These are phyloP conservation scores for Populus simonii DNA, from an alignment of 345 rosid genomes.

Conservation along the genomic window DNA sequence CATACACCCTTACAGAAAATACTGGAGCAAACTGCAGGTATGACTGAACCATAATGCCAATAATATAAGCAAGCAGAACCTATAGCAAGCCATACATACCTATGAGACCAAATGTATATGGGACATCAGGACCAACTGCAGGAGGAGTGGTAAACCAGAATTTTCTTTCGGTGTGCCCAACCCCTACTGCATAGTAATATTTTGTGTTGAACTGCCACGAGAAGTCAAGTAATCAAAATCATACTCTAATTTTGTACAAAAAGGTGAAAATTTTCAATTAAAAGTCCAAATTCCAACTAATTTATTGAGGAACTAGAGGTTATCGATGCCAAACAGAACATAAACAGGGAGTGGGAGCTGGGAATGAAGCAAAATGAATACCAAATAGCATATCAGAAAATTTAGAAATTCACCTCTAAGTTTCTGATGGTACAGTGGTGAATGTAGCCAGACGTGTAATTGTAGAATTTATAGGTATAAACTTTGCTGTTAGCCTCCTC, in stretches of 20 bases:
- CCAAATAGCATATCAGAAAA: background rate
- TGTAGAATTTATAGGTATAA: constrained; percentile 46
- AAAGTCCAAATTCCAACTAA: background rate
- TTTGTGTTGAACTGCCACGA: constrained; percentile 42
- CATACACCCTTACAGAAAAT: no score
- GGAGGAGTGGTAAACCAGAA: constrained; percentile 60
- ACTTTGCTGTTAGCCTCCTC: constrained; percentile 46
- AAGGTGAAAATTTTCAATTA: background rate
- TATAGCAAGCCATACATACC: constrained; percentile 32
- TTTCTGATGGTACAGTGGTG: constrained; percentile 72
- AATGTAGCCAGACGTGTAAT: constrained; percentile 79
- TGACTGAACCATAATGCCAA: background rate
- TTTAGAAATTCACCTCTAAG: constrained; percentile 46
- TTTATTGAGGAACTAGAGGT: background rate
- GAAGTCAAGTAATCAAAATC: background rate
- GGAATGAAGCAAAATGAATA: background rate
- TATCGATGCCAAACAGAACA: background rate
- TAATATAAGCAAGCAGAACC: background rate
- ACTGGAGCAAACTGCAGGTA: background rate
- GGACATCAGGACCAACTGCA: constrained; percentile 58
- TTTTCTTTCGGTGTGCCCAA: constrained; percentile 36
- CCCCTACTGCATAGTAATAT: constrained; percentile 52
- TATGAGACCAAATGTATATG: constrained; percentile 63
- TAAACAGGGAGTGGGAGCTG: background rate
- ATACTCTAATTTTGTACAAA: background rate